phyloP scores from a whole-genome alignment of 2,329 filamentous ascomycete genomes.

The Colletotrichum cuscutae region DNA sequence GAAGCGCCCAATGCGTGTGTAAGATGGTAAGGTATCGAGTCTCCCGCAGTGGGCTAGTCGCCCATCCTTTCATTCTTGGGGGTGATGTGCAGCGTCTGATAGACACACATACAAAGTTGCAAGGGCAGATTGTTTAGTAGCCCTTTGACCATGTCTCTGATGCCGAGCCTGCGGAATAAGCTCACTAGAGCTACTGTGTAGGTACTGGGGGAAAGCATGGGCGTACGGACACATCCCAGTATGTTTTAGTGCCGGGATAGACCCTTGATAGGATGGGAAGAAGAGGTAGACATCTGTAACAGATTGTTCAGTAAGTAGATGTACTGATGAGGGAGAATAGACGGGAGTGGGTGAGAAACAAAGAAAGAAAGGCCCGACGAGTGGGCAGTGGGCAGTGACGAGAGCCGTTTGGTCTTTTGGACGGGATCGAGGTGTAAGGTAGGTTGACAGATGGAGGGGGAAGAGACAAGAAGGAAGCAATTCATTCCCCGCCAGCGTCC shows the following conservation, averaged over 20 bases:
- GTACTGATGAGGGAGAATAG: not conserved
- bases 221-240: not conserved
- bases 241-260: not conserved
- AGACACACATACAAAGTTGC: not conserved
- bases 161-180: not conserved
- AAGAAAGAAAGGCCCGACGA: not conserved
- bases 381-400: not conserved
- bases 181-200: constrained; percentile 1
- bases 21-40: not conserved
- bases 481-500: not conserved
- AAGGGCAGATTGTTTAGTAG: not conserved
- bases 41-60: not conserved
- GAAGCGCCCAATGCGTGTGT: not conserved
- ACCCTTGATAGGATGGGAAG: not conserved
- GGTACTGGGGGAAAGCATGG: not conserved
- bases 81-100: not conserved
- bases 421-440: not conserved
- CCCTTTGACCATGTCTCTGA: not conserved
- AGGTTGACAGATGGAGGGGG: no score
- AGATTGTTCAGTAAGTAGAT: not conserved
- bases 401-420: not conserved
- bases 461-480: not conserved
- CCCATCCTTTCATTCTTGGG: not conserved
- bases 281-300: not conserved
- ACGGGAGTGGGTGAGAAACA: not conserved